phyloP scores from a whole-genome alignment of 148 eudicot species.

The Dianthus caryophyllus region DNA sequence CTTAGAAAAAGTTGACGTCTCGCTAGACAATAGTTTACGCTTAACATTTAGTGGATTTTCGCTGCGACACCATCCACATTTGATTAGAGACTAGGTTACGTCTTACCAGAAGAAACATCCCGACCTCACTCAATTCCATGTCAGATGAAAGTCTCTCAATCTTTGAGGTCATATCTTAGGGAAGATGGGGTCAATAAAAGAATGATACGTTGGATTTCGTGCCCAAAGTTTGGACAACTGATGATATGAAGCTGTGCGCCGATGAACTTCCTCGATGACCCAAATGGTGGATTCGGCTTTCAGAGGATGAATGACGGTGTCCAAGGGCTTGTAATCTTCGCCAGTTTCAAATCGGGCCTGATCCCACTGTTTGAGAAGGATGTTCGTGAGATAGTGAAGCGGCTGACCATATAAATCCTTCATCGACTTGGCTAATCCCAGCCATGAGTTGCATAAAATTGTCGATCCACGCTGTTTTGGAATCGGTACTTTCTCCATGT shows the following conservation, averaged over 20 bases:
- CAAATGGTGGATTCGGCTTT: conserved; percentile 78
- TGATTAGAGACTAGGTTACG: not conserved
- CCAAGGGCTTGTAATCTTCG: conserved; percentile 45
- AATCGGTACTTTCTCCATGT: conserved; percentile 61
- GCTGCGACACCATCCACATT: not conserved
- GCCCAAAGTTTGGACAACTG: conserved; percentile 54
- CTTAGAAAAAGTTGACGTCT: not conserved
- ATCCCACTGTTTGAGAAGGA: conserved; percentile 63
- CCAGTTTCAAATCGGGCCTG: conserved; percentile 47
- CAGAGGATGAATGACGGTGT: conserved; percentile 55
- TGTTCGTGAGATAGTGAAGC: conserved; percentile 70
- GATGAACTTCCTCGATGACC: conserved; percentile 73
- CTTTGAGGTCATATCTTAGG: conserved; percentile 31
- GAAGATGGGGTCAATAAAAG: conserved; percentile 50
- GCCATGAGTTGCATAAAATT: conserved; percentile 73
- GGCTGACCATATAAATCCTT: conserved; percentile 73
- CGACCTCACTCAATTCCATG: not conserved
- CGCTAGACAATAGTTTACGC: not conserved
- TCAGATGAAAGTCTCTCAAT: not conserved
- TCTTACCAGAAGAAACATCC: not conserved
- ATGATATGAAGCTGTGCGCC: conserved; percentile 54
- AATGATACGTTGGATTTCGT: conserved; percentile 45
- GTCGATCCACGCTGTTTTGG: conserved; percentile 57
- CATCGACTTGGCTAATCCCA: conserved; percentile 53
- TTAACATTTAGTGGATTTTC: not conserved